Base-by-base conservation (phyloP, 2,329 filamentous ascomycete species). In the Stylonectria norvegica region DNA sequence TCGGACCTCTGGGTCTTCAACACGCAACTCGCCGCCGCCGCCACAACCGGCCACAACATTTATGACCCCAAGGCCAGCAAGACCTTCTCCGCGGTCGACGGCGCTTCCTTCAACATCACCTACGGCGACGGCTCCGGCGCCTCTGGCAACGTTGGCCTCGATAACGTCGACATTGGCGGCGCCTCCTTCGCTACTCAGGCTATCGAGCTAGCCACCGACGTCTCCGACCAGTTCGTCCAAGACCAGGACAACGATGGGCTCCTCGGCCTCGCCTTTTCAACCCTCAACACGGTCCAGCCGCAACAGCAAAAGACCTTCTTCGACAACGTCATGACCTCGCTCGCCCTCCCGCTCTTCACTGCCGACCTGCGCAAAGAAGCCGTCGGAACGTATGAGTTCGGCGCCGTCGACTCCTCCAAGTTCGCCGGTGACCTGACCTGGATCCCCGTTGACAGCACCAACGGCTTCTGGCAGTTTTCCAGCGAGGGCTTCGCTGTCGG, bases 1-100 rank as follows among this genome's bases (percentile, higher is more conserved):
- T 77, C 84, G 10, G 85, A 88, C 62, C 72, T 86, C 68, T 89
- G 83, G 84, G 76, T 85, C 16, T 85, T 88, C 67, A 85, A 76
- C 66, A 79, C 76, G 12, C 59, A 72, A 39, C 73, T 87, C 25
- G 57, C 73, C 2, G 38, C 65, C 1, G 42, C 57, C 5, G 48
- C 68, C 32, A 70, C 69, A 25, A 55, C 58, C 19, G 71, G 72
- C 27, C 84, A 85, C 63, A 53, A 52, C 8, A 37, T 66, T 17
- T 72, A 59, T 50, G 59, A 71, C 49, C 58, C 66, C 4, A 40
- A 45, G 11, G 50, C 62, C 48, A 71, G 68, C 33, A 47, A 52
- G 15, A 60, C 52, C 10, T 67, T 68, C 38, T 42, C 53, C 31
- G 39, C 48, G 33, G 30, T 70, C 4, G 36, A 49, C 5, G 76